Base-by-base conservation (phyloP, 495 filamentous ascomycete genomes). In the Aspergillus carlsbadensis region DNA sequence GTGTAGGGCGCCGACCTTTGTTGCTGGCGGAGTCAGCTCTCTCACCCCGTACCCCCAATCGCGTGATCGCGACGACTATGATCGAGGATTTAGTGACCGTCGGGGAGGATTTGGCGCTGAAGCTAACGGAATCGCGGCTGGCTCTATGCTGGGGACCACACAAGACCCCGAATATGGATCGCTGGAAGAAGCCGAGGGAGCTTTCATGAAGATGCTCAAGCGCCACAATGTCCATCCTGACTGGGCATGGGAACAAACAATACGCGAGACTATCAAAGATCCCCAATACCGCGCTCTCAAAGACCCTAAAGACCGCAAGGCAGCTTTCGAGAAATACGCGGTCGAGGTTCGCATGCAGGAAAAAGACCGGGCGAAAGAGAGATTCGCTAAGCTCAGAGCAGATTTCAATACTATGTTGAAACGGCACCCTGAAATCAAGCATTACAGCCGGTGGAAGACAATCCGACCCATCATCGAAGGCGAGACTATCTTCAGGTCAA, bases 361-460 rank as follows among this genome's bases (percentile, higher is more conserved):
- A 75, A 95, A 94, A 76, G 92, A 95, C 62, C 88, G 89, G 65
- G 92, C 91, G 67, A 94, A 94, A 72, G 94, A 97, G 75, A 87
- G 94, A 76, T 84, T 95, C 66, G 84, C 91, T 63, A 98, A 96
- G 74, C 81, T 98, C 62, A 90, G 91, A 59, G 80, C 89, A 70
- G 93, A 98, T 77, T 99, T 98, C 75, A 87, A 85, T 63, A 92
- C 86, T 51, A 99, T 99, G 94, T 79, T 98, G 61, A 90, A 87
- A 70, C 92, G 91, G 58, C 95, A 98, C 71, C 91, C 92, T 64
- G 94, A 98, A 76, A 98, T 99, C 69, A 95, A 93, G 73, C 86
- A 96, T 62, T 98, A 96, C 73, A 97, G 92, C 56, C 88, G 92
- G 52, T 98, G 95, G 95, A 97, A 90, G 80, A 97, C 89, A 29